A percentile compares a stretch with the other conserved stretches of the same genome.
Evolutionary conservation across 352 stramenopile genomes (phyloP).

Genomic region (Sclerospora graminicola): DNA sequence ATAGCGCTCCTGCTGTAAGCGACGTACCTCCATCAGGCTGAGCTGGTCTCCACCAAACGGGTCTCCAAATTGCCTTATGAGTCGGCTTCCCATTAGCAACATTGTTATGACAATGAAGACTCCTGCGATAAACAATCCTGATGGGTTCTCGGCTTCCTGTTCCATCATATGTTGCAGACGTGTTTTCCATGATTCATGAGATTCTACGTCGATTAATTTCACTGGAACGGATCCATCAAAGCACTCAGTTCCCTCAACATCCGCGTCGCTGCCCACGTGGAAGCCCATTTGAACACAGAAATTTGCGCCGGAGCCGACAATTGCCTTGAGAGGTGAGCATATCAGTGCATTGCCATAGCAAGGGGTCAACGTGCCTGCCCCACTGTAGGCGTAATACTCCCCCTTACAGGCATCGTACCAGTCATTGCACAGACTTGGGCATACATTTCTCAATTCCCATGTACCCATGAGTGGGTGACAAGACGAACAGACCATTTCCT

Average conservation of each 20-base stretch:
- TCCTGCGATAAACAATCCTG: conserved; percentile 45
- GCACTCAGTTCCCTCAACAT: conserved; percentile 65
- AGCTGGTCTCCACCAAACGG: conserved; percentile 39
- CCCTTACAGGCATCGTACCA: conserved; percentile 62
- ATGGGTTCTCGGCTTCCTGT: conserved; percentile 63
- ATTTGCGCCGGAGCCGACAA: conserved; percentile 38
- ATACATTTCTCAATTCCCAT: conserved; percentile 62
- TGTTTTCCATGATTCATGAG: conserved; percentile 46
- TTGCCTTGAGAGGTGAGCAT: conserved; percentile 57
- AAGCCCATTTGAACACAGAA: conserved; percentile 79
- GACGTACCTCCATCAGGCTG: conserved; percentile 57
- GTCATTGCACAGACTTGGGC: conserved; percentile 59
- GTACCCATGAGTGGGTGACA: conserved; percentile 77
- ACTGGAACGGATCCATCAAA: conserved; percentile 73
- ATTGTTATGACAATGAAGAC: conserved; percentile 49
- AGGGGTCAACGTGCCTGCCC: conserved; percentile 42
- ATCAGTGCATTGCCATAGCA: conserved; percentile 80
- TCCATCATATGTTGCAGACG: conserved; percentile 43
- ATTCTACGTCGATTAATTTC: conserved; percentile 38
- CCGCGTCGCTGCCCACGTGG: conserved; percentile 50
- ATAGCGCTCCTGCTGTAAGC: conserved; percentile 63
- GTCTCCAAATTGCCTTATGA: conserved; percentile 36
- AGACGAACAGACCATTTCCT: conserved; percentile 75
- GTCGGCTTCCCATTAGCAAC: conserved; percentile 37
- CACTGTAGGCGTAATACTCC: conserved; percentile 68